Evolutionary conservation across 768 basidiomycete species (phyloP).

Genomic region (Chiua virens): DNA sequence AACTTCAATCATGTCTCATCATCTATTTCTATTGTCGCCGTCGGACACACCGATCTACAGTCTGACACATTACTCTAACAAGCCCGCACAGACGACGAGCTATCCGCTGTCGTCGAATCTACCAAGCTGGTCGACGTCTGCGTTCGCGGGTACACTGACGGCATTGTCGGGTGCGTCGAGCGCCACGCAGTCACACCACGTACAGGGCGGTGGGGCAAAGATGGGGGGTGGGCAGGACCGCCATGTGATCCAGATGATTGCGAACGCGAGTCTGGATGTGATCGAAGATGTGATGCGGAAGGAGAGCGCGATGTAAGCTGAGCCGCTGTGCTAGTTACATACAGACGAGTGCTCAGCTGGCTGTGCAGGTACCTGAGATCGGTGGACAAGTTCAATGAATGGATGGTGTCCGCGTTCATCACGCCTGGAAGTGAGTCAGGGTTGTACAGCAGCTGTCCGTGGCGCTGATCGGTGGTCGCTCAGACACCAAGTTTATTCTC

Average conservation of each 20-base stretch:
- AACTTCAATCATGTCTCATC: slow-evolving; percentile 74
- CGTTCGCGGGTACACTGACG: slow-evolving; percentile 86
- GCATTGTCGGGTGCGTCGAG: slow-evolving; percentile 84
- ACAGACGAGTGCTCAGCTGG: slow-evolving; percentile 10
- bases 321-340: slow-evolving; percentile 2
- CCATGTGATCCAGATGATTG: slow-evolving; percentile 99
- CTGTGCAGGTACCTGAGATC: slow-evolving; percentile 84
- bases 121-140: slow-evolving; percentile 89
- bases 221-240: slow-evolving; percentile 83
- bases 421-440: slow-evolving; percentile 83
- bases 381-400: slow-evolving; percentile 98
- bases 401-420: slow-evolving; percentile 95
- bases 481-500: slow-evolving; percentile 94
- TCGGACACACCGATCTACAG: slow-evolving; percentile 86
- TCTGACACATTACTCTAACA: slow-evolving; percentile 79
- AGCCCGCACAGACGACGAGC: slow-evolving; percentile 55
- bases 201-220: slow-evolving; percentile 59
- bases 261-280: slow-evolving; percentile 92
- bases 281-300: slow-evolving; percentile 91
- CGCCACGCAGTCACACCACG: slow-evolving; percentile 60
- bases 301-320: slow-evolving; percentile 78
- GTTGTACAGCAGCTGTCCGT: slow-evolving; percentile 10
- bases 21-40: slow-evolving; percentile 82
- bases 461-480: background rate
- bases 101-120: slow-evolving; percentile 80